Percentiles rank a stretch among this genome's conserved stretches.
Evolutionary conservation across 805 yeast genomes (phyloP).

Genomic region (Kockiozyma suomiensis): DNA sequence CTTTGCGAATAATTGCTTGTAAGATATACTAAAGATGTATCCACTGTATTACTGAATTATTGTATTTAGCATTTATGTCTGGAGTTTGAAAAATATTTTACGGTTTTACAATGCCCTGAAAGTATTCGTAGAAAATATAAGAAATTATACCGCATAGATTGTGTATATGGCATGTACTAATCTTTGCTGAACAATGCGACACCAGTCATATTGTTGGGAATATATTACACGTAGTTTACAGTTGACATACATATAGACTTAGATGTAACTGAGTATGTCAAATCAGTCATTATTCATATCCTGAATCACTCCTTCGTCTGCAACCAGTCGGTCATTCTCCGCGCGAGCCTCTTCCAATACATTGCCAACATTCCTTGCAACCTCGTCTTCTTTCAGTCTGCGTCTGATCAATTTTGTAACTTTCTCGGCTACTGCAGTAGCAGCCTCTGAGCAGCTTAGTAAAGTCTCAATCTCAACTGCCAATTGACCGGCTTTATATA

Average conservation of each 20-base stretch:
- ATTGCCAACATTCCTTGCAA: constrained; percentile 41
- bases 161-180: too few relatives aligned
- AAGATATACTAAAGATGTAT: too few relatives aligned
- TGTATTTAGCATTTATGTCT: too few relatives aligned
- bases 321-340: constrained; percentile 25
- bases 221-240: constrained; percentile 2
- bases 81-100: too few relatives aligned
- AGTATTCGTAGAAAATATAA: too few relatives aligned
- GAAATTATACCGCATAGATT: too few relatives aligned
- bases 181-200: too few relatives aligned
- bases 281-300: constrained; percentile 2
- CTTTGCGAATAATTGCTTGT: too few relatives aligned
- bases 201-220: not conserved
- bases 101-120: too few relatives aligned
- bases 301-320: constrained; percentile 1
- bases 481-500: constrained; percentile 82
- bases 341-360: constrained; percentile 28
- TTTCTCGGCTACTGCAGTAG: constrained; percentile 62
- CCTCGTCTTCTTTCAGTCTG: constrained; percentile 58
- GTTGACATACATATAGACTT: not conserved
- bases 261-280: too few relatives aligned
- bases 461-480: constrained; percentile 73
- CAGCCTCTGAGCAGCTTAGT: constrained; percentile 67
- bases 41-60: too few relatives aligned
- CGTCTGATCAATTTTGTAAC: constrained; percentile 66